A percentile compares a stretch with the other conserved stretches of the same genome.
phyloP scores from a whole-genome alignment of 1,139 yeast species.

The Blastobotrys buckinghamii region DNA sequence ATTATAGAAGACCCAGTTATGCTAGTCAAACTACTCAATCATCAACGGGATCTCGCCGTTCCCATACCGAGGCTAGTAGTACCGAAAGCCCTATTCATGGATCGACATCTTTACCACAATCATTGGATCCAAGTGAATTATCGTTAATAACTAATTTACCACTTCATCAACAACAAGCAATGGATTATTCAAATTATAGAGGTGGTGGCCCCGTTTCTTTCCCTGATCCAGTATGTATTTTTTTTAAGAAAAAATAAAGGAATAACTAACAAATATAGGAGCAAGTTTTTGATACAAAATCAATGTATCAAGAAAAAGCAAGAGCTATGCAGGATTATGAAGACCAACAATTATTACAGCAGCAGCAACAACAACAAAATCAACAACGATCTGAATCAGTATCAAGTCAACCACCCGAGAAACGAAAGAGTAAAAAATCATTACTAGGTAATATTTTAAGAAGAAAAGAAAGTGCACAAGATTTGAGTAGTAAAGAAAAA shows the following conservation, averaged over 20 bases:
- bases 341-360: not conserved
- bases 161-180: conserved; percentile 10
- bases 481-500: conserved; percentile 9
- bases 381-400: conserved; percentile 20
- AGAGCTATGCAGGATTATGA: conserved; percentile 7
- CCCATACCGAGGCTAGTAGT: conserved; percentile 10
- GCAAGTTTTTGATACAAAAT: conserved; percentile 21
- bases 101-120: conserved; percentile 17
- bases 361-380: not conserved
- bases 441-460: conserved; percentile 21
- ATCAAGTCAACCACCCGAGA: conserved; percentile 18
- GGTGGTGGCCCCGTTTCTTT: conserved; percentile 8
- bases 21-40: conserved; percentile 19
- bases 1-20: conserved; percentile 16
- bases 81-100: conserved; percentile 14
- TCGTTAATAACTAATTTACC: conserved; percentile 16
- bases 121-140: conserved; percentile 19
- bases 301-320: conserved; percentile 17
- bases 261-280: conserved; percentile 12
- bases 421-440: conserved; percentile 18
- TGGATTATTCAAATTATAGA: too few species aligned
- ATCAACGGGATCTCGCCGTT: conserved; percentile 12
- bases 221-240: conserved; percentile 14
- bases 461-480: conserved; percentile 25
- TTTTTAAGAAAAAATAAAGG: not conserved